A percentile compares a stretch with the other conserved stretches of the same genome.
phyloP scores from a whole-genome alignment of 1,139 yeast genomes.

The Pichia sp. region DNA sequence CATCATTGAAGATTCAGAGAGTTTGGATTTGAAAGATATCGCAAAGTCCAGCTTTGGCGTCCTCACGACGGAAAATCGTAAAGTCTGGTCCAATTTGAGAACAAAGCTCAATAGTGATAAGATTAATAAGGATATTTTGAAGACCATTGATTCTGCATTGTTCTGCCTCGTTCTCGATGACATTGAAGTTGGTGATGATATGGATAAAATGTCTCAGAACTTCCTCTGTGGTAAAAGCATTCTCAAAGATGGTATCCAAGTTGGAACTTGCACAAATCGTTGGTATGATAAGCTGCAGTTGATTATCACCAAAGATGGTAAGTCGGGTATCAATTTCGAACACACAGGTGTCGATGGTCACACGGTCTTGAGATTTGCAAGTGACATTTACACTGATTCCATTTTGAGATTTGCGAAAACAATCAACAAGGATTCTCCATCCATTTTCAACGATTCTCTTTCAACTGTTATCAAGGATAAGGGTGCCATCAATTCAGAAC shows the following conservation, averaged over 20 bases:
- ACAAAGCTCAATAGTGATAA: slow-evolving; percentile 39
- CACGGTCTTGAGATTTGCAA: slow-evolving; percentile 80
- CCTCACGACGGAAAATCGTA: slow-evolving; percentile 79
- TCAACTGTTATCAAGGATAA: neutral
- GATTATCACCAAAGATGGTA: slow-evolving; percentile 84
- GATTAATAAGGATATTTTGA: slow-evolving; percentile 62
- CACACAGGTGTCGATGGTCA: slow-evolving; percentile 97
- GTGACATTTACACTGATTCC: slow-evolving; percentile 87
- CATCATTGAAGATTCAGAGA: slow-evolving; percentile 63
- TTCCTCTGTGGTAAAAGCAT: slow-evolving; percentile 84
- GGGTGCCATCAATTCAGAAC: neutral
- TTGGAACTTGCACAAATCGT: slow-evolving; percentile 89
- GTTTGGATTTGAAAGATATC: slow-evolving; percentile 53
- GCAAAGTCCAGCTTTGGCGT: slow-evolving; percentile 86
- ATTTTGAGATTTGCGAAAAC: slow-evolving; percentile 79
- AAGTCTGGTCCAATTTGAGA: slow-evolving; percentile 77
- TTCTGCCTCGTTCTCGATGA: slow-evolving; percentile 81
- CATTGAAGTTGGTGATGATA: slow-evolving; percentile 51
- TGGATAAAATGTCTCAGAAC: slow-evolving; percentile 67
- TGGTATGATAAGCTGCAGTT: slow-evolving; percentile 93
- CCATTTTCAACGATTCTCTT: slow-evolving; percentile 47
- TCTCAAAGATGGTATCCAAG: slow-evolving; percentile 76
- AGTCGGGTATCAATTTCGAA: slow-evolving; percentile 90
- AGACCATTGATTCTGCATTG: slow-evolving; percentile 71
- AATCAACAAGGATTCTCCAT: slow-evolving; percentile 75